Evolutionary conservation across 305 asterid genomes (phyloP), one percentile per base, ranked within the genome.

Genomic region (Fraxinus nigra): DNA sequence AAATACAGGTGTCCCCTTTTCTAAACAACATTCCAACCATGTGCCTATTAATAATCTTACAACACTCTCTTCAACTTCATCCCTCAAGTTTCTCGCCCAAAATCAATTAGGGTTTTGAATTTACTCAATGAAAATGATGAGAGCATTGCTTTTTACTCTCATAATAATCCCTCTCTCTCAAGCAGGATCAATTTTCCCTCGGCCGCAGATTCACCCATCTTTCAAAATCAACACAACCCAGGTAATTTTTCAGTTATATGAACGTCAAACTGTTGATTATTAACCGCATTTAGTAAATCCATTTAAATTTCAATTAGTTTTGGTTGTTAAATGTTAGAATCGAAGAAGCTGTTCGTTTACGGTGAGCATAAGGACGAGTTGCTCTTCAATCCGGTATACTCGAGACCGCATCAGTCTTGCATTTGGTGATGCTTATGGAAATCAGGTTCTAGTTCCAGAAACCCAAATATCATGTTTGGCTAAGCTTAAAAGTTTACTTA

Each of bases 371-470:
- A 88, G 93, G 85, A 95, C 99, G 32, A 95, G 99, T 80, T 95
- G 99, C 87, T 88, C 83, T 8, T 95, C 98, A 6, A 72, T 90
- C 78, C 84, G 93, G 26, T 90, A 74, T 85, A 95, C 99, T 0
- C 89, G 93, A 20, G 99, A 95, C 78, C 96, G 85, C 5, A 87
- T 95, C 85, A 95, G 99, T 81, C 93, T 95, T 51, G 73, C 97
- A 80, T 95, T 95, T 76, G 99, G 99, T 20, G 99, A 95, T 88
- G 98, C 98, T 77, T 91, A 92, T 76, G 99, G 99, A 18, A 94
- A 92, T 89, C 99, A 95, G 99, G 99, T 95, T 85, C 79, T 77
- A 28, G 2, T 43, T 78, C 78, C 78, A 77, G 35, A 65, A 65
- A 26, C 3, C 20, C 73, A 22, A 61, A 22, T 22, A 18, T 61